Conservation (phyloP, 495 filamentous ascomycete species). For the Sabuloglossum arenarium region DNA sequence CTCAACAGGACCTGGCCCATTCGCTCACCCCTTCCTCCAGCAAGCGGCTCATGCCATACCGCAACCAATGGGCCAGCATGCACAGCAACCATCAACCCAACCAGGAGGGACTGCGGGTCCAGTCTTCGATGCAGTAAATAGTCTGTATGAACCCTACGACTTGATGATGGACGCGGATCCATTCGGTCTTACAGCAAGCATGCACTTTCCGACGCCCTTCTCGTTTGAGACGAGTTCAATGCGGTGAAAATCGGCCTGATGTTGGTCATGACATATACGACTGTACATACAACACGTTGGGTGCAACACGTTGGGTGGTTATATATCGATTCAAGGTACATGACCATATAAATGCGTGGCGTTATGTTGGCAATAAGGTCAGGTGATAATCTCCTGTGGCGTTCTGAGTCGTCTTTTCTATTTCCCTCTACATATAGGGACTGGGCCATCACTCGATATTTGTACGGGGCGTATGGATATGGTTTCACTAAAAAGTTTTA, state of each 20-base stretch:
- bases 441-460: neutral
- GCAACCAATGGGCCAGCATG: conserved; percentile 14
- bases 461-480: neutral
- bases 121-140: conserved; percentile 2
- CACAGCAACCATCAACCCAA: conserved; percentile 12
- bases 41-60: conserved; percentile 14
- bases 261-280: neutral
- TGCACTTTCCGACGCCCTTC: conserved; percentile 86
- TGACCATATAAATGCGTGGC: neutral
- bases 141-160: conserved; percentile 58
- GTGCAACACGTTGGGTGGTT: neutral
- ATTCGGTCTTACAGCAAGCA: conserved; percentile 75
- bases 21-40: conserved; percentile 26
- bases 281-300: neutral
- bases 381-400: neutral
- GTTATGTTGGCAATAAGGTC: neutral
- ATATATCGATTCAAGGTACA: neutral
- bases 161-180: conserved; percentile 76
- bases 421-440: neutral
- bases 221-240: conserved; percentile 35
- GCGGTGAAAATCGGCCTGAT: neutral
- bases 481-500: neutral
- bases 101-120: neutral
- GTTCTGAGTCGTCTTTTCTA: neutral
- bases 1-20: conserved; percentile 42